Evolutionary conservation across 148 eudicot species (phyloP).

Genomic region (Rhododendron griersonianum): DNA sequence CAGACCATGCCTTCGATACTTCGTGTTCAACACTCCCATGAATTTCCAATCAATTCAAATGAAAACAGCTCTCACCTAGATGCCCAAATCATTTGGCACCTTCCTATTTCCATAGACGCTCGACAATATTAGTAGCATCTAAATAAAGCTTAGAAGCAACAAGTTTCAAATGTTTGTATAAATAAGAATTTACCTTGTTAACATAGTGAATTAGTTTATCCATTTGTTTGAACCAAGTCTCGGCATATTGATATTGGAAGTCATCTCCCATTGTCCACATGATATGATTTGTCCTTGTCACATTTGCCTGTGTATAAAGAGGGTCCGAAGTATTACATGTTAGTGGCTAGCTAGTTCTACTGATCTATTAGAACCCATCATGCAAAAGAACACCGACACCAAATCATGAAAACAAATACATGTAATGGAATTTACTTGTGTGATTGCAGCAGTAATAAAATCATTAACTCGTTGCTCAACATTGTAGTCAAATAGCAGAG

Average conservation of each 20-base stretch:
- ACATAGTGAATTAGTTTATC: slow-evolving; percentile 87
- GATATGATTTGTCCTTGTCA: slow-evolving; percentile 76
- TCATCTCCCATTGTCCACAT: slow-evolving; percentile 99
- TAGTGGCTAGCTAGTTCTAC: neutral
- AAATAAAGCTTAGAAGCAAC: neutral
- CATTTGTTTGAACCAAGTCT: slow-evolving; percentile 94
- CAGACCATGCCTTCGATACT: neutral
- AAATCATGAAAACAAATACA: neutral
- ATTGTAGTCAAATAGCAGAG: slow-evolving; percentile 57
- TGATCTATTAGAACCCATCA: neutral
- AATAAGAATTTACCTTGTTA: slow-evolving; percentile 45
- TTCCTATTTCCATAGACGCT: neutral
- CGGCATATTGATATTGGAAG: slow-evolving; percentile 84
- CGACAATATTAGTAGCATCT: neutral
- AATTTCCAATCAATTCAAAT: neutral
- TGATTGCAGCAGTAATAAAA: slow-evolving; percentile 55
- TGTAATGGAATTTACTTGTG: slow-evolving; percentile 41
- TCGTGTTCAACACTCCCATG: neutral
- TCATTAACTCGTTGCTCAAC: slow-evolving; percentile 65
- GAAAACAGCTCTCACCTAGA: neutral
- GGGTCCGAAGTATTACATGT: neutral
- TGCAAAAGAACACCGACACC: neutral
- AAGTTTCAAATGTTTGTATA: neutral
- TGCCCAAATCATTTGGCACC: neutral
- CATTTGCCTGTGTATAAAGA: slow-evolving; percentile 50